phyloP scores from a whole-genome alignment of 1,284 basidiomycete species.

The Marasmius tenuissimus region DNA sequence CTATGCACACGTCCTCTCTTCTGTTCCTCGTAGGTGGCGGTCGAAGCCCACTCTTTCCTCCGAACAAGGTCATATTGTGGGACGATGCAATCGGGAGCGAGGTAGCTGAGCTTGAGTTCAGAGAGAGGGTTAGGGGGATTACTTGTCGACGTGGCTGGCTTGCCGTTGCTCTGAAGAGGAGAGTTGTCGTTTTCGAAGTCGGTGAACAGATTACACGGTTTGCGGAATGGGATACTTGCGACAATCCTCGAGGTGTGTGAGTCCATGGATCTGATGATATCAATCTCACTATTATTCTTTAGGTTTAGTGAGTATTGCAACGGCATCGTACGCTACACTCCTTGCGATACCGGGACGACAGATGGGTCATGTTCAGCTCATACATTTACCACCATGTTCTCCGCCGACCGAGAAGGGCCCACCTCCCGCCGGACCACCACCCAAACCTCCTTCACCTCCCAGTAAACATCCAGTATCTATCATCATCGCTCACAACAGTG shows the following conservation, averaged over 20 bases:
- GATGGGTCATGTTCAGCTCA: conserved; percentile 86
- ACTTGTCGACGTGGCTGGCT: conserved; percentile 81
- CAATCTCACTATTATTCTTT: conserved; percentile 7
- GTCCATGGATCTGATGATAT: not conserved
- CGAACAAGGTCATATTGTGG: conserved; percentile 93
- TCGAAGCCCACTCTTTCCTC: conserved; percentile 86
- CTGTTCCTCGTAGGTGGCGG: conserved; percentile 91
- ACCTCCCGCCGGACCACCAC: conserved; percentile 43
- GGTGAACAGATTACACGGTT: conserved; percentile 59
- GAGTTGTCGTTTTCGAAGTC: conserved; percentile 81
- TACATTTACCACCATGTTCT: conserved; percentile 81
- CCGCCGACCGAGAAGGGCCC: conserved; percentile 51
- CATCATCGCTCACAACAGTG: conserved; percentile 82
- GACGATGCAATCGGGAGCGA: conserved; percentile 76
- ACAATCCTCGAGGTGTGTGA: conserved; percentile 81
- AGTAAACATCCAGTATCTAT: conserved; percentile 75
- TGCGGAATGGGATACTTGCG: conserved; percentile 87
- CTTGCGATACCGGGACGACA: conserved; percentile 89
- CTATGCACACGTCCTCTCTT: conserved; percentile 82
- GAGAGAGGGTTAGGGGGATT: conserved; percentile 82
- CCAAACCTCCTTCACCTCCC: conserved; percentile 52
- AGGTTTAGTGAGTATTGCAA: conserved; percentile 86
- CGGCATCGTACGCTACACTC: conserved; percentile 74
- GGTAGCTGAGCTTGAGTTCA: conserved; percentile 90
- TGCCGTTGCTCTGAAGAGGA: conserved; percentile 77